phyloP scores from a whole-genome alignment of 208 protist genomes.

The Trypanosomatidae sp. region DNA sequence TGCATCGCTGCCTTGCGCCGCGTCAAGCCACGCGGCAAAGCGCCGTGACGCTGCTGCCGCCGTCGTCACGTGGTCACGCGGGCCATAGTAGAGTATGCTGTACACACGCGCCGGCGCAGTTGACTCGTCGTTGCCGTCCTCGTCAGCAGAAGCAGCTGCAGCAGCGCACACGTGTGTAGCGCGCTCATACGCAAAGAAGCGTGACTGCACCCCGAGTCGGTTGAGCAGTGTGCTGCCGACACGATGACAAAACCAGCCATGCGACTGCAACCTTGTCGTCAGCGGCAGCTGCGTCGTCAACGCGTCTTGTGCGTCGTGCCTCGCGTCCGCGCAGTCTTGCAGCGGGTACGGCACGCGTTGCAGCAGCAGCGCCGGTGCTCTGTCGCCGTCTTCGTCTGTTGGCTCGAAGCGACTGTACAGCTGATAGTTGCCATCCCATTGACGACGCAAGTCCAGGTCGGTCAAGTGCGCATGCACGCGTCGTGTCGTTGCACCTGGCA shows the following conservation, averaged over 20 bases:
- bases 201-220: slow-evolving; percentile 25
- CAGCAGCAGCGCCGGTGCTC: neutral
- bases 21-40: slow-evolving; percentile 5
- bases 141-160: too few species aligned
- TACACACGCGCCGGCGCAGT: slow-evolving; percentile 8
- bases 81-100: slow-evolving; percentile 40
- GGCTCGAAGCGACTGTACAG: slow-evolving; percentile 25
- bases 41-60: neutral
- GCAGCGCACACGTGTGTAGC: too few species aligned
- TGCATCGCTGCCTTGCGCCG: too few species aligned
- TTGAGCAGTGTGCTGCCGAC: slow-evolving; percentile 22
- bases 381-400: neutral
- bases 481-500: slow-evolving; percentile 15
- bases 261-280: too few species aligned
- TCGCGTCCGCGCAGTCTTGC: too few species aligned
- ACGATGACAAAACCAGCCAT: slow-evolving; percentile 34
- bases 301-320: too few species aligned
- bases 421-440: slow-evolving; percentile 50
- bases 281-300: slow-evolving; percentile 14
- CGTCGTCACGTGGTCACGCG: neutral
- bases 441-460: slow-evolving; percentile 14
- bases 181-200: slow-evolving; percentile 45
- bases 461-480: slow-evolving; percentile 25
- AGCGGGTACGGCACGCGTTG: slow-evolving; percentile 2
- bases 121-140: neutral